Evolutionary conservation across 768 basidiomycete species (phyloP).

Genomic region (Crassisporium funariophilum): DNA sequence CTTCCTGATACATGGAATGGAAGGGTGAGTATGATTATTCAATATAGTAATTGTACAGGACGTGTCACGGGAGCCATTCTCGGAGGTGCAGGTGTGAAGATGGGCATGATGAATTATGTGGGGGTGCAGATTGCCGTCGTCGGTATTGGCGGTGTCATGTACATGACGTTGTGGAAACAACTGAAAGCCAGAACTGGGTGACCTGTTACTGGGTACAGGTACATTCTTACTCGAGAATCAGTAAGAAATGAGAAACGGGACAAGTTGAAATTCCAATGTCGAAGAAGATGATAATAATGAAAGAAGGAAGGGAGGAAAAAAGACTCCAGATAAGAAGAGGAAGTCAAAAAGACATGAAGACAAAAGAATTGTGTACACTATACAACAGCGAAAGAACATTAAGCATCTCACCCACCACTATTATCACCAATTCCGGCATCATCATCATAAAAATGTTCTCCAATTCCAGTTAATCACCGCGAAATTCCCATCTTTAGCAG

Average conservation of each 20-base stretch:
- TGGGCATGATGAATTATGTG: conserved; percentile 64
- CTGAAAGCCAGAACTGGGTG: conserved; percentile 68
- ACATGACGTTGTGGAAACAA: conserved; percentile 58
- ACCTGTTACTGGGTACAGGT: no score
- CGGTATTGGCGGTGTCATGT: conserved; percentile 57
- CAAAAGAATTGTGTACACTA: conserved; percentile 1
- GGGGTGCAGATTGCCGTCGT: conserved; percentile 63
- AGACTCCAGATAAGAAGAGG: background rate
- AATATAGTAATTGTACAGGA: conserved; percentile 71
- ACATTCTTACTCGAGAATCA: background rate
- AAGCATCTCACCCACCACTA: no score
- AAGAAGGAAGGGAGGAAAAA: background rate
- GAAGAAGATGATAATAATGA: background rate
- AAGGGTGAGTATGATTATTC: conserved; percentile 57
- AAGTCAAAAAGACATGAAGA: background rate
- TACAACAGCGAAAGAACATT: conserved; percentile 1
- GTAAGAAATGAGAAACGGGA: background rate
- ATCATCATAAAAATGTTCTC: background rate
- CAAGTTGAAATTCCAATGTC: background rate
- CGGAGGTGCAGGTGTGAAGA: conserved; percentile 61
- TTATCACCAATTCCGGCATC: background rate
- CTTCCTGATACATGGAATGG: conserved; percentile 64
- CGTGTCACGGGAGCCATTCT: conserved; percentile 66
- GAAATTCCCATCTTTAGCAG: conserved; percentile 85
- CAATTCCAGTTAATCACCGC: conserved; percentile 38